Percentiles rank a stretch among this genome's conserved stretches.
Evolutionary conservation across 164 flowering plant species (phyloP).

Genomic region (Chimonanthus salicifolius): DNA sequence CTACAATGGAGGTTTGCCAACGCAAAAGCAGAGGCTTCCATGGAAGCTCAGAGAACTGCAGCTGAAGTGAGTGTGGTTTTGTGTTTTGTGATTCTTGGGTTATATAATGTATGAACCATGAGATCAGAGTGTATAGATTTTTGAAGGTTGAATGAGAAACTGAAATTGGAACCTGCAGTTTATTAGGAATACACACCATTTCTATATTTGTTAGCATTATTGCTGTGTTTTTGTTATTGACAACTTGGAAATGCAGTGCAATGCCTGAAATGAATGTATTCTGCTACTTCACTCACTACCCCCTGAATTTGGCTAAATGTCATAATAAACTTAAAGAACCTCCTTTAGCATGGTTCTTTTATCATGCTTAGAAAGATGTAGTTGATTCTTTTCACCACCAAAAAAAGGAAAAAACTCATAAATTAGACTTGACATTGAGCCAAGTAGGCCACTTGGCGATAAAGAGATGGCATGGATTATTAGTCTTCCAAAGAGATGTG

Average conservation of each 20-base stretch:
- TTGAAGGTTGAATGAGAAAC: neutral
- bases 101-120: neutral
- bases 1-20: constrained; percentile 76
- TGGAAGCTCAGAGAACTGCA: constrained; percentile 38
- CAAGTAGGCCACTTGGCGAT: too few relatives aligned
- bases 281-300: too few relatives aligned
- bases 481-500: neutral
- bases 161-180: neutral
- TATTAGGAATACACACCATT: too few relatives aligned
- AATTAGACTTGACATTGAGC: too few relatives aligned
- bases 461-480: too few relatives aligned
- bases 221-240: too few relatives aligned
- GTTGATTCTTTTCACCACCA: neutral
- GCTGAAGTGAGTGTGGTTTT: constrained; percentile 44
- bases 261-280: too few relatives aligned
- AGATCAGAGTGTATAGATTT: neutral
- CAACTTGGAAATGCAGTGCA: too few relatives aligned
- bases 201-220: too few relatives aligned
- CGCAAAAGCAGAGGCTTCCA: constrained; percentile 54
- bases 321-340: neutral
- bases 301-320: neutral
- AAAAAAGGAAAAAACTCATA: too few relatives aligned
- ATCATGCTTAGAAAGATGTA: neutral
- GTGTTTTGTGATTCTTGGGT: neutral
- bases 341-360: neutral